phyloP scores from a whole-genome alignment of 2,329 filamentous ascomycete genomes.

The Scedosporium minutisporum region DNA sequence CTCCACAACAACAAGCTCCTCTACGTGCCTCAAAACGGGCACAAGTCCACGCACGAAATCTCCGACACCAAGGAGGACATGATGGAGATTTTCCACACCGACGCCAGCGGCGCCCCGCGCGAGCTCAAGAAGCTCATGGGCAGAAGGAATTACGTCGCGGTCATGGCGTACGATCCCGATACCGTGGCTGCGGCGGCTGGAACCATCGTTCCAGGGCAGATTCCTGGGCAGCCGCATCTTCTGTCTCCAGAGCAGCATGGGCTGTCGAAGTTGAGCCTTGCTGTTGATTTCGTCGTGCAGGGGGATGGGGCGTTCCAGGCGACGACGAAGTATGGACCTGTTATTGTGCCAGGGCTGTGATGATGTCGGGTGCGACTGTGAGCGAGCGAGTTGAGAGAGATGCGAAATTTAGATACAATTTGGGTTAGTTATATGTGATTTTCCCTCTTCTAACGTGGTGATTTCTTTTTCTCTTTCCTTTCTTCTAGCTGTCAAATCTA shows the following conservation, averaged over 20 bases:
- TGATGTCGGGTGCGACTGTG: constrained; percentile 45
- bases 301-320: constrained; percentile 71
- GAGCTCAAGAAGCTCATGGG: constrained; percentile 92
- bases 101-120: constrained; percentile 72
- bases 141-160: constrained; percentile 81
- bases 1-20: constrained; percentile 92
- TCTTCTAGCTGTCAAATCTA: neutral
- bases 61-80: constrained; percentile 98
- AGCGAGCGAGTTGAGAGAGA: constrained; percentile 11
- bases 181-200: constrained; percentile 34
- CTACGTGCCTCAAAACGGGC: constrained; percentile 83
- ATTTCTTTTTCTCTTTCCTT: neutral
- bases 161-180: constrained; percentile 91
- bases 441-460: neutral
- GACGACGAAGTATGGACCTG: constrained; percentile 92
- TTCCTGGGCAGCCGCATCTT: constrained; percentile 2
- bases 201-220: neutral
- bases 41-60: constrained; percentile 60
- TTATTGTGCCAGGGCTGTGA: constrained; percentile 82
- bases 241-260: constrained; percentile 25
- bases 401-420: neutral
- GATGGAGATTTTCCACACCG: constrained; percentile 98
- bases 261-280: constrained; percentile 66
- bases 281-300: constrained; percentile 95
- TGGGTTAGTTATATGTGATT: neutral